A percentile compares a stretch with the other conserved stretches of the same genome.
Evolutionary conservation across 2,329 filamentous ascomycete species (phyloP).

Genomic region (Claviceps sp.): DNA sequence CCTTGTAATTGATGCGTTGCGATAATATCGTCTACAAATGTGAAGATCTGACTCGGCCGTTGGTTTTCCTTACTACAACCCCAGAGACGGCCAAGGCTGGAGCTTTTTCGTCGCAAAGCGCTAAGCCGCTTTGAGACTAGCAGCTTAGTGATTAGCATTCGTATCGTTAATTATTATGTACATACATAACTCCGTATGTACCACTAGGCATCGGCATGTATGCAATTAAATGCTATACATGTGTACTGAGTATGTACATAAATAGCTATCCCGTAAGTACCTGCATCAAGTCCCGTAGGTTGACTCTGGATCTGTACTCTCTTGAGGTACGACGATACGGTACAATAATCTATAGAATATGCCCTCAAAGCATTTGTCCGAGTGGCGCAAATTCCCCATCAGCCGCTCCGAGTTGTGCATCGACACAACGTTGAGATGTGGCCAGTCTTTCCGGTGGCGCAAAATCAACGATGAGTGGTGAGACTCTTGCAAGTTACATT

Average conservation of each 20-base stretch:
- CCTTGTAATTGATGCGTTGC: slow-evolving; percentile 2
- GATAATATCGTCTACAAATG: not conserved
- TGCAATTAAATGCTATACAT: no score
- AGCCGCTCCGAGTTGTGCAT: slow-evolving; percentile 79
- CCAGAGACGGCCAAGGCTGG: slow-evolving; percentile 25
- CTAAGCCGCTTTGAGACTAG: slow-evolving; percentile 17
- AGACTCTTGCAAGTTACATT: slow-evolving; percentile 6
- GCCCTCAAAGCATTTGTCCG: slow-evolving; percentile 39
- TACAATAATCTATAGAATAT: slow-evolving; percentile 11
- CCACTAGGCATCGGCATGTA: no score
- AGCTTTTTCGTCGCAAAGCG: slow-evolving; percentile 26
- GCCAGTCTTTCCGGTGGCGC: slow-evolving; percentile 93
- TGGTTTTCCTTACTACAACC: slow-evolving; percentile 11
- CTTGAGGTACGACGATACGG: no score
- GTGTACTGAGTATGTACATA: no score
- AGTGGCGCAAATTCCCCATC: slow-evolving; percentile 81
- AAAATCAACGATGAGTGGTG: slow-evolving; percentile 78
- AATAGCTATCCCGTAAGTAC: no score
- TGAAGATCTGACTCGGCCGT: not conserved
- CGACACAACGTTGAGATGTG: slow-evolving; percentile 85
- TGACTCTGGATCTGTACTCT: no score
- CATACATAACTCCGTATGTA: no score
- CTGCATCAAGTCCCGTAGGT: no score
- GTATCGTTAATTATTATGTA: no score
- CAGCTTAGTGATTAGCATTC: not conserved